Evolutionary conservation across 2,329 filamentous ascomycete genomes (phyloP), one percentile per base, ranked within the genome.

Genomic region (Eutypa lata): DNA sequence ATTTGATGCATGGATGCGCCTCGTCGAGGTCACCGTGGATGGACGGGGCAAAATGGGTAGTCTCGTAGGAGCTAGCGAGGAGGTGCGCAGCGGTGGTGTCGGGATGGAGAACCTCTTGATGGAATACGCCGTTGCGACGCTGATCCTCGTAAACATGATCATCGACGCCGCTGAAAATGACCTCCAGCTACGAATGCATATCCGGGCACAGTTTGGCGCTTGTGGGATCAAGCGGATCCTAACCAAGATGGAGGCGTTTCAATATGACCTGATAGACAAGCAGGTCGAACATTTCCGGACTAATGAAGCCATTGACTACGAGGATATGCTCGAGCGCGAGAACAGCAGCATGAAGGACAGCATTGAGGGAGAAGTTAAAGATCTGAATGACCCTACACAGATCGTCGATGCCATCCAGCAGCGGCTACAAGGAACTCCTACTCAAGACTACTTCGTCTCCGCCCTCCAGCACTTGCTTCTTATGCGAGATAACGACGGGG

Each of bases 1-100:
- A 1, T 99, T 99, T 66, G 94, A 99, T 71, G 87, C 92, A 37
- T 99, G 94, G 94, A 96, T 99, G 90, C 90, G 94, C 54, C 88
- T 97, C 55, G 93, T 97, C 42, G 94, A 97, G 73, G 93, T 97
- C 62, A 97, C 93, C 1, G 86, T 97, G 58, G 94, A 97, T 71
- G 94, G 94, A 38, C 88, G 94, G 66, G 94, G 94, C 64, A 99
- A 97, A 80, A 97, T 99, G 91, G 94, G 94, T 64, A 97, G 92
- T 74, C 78, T 97, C 63, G 94, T 99, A 26, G 94, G 94, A 59
- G 94, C 94, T 31, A 97, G 91, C 66, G 94, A 97, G 65, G 94
- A 99, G 75, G 87, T 96, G 54, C 88, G 94, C 62, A 96, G 90
- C 65, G 94, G 94, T 59, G 94, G 94, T 59, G 95, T 97, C 66